phyloP scores from a whole-genome alignment of 371 early-diverging fungal species.

The Lichtheimia hyalospora region DNA sequence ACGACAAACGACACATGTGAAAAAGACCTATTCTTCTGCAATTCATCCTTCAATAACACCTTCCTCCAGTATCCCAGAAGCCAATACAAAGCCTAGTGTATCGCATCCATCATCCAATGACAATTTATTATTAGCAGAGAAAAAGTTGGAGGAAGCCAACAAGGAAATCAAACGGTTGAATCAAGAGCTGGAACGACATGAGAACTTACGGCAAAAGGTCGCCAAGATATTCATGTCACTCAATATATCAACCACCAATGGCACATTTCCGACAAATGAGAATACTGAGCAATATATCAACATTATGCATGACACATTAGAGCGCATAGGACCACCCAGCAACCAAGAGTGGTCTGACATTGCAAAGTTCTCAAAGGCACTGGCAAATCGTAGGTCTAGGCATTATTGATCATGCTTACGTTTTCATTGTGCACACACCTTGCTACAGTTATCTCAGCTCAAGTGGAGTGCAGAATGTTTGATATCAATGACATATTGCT shows the following conservation, averaged over 20 bases:
- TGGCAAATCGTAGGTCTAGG: neutral
- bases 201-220: neutral
- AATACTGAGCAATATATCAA: neutral
- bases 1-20: no score
- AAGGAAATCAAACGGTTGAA: neutral
- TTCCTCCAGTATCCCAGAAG: no score
- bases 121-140: neutral
- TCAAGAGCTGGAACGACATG: neutral
- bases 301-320: neutral
- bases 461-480: no score
- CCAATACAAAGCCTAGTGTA: no score
- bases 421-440: no score
- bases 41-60: no score
- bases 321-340: neutral
- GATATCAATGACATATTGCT: no score
- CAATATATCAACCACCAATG: neutral
- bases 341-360: neutral
- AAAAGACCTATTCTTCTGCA: no score
- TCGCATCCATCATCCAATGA: no score
- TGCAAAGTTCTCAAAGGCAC: neutral
- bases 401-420: no score
- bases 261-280: neutral
- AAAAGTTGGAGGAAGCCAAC: neutral
- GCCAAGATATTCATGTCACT: constrained; percentile 1
- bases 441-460: no score